A percentile compares a stretch with the other conserved stretches of the same genome.
Evolutionary conservation across 257 asterid genomes (phyloP).

Genomic region (Ophiorrhiza pumila): DNA sequence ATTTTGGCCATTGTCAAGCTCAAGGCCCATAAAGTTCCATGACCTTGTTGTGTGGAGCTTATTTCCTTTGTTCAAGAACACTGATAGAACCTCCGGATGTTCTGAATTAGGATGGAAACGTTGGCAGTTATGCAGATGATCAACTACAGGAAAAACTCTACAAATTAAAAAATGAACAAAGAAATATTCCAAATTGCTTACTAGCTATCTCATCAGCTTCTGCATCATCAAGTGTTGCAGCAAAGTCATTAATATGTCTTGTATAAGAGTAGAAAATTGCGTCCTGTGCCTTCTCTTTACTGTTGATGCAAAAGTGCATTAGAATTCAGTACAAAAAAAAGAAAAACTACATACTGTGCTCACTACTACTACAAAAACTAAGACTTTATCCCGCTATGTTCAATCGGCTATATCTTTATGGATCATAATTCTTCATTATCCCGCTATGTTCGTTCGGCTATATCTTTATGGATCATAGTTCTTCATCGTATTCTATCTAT

Average conservation of each 20-base stretch:
- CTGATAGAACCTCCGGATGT: constrained; percentile 70
- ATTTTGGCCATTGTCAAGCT: constrained; percentile 48
- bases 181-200: constrained; percentile 21
- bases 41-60: constrained; percentile 88
- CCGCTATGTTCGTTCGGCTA: too few species aligned
- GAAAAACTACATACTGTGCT: too few species aligned
- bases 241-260: constrained; percentile 84
- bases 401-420: too few species aligned
- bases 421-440: too few species aligned
- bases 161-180: background rate
- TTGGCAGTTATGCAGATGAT: too few species aligned
- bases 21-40: constrained; percentile 82
- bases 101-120: constrained; percentile 35
- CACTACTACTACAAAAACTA: too few species aligned
- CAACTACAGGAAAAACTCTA: too few species aligned
- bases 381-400: too few species aligned
- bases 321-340: too few species aligned
- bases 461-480: too few species aligned
- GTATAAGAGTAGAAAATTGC: constrained; percentile 82
- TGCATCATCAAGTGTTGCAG: constrained; percentile 70
- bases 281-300: constrained; percentile 58
- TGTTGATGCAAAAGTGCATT: constrained; percentile 9
- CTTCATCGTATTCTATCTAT: too few species aligned
- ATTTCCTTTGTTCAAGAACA: constrained; percentile 68
- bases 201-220: constrained; percentile 61